phyloP scores from a whole-genome alignment of 2,329 filamentous ascomycete species.

The Fusarium caatingaense region DNA sequence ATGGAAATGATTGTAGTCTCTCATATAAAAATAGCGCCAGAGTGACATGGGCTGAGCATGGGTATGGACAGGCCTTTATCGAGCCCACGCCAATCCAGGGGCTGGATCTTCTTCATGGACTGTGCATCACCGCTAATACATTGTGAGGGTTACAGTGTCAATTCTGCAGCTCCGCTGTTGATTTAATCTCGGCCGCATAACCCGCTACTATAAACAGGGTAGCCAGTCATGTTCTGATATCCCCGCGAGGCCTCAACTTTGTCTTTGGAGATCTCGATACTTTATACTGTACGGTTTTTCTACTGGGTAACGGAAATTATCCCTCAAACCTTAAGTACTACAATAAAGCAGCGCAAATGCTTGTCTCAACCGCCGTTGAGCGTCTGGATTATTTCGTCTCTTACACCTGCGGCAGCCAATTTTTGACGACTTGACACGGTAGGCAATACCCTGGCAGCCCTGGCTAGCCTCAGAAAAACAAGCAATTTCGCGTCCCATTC shows the following conservation, averaged over 20 bases:
- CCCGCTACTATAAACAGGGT: conserved; percentile 41
- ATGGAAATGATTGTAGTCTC: conserved; percentile 21
- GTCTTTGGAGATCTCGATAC: conserved; percentile 3
- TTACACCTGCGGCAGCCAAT: background rate
- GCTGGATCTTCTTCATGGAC: conserved; percentile 9
- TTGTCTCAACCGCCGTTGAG: background rate
- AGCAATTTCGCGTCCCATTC: conserved; percentile 36
- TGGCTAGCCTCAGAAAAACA: conserved; percentile 7
- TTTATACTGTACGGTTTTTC: background rate
- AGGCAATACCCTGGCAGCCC: background rate
- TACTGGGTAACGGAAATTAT: background rate
- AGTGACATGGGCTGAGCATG: conserved; percentile 27
- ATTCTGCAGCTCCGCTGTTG: conserved; percentile 22
- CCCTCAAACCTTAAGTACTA: background rate
- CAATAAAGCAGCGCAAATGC: background rate
- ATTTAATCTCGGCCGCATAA: conserved; percentile 47
- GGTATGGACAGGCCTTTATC: conserved; percentile 42
- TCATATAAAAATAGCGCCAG: conserved; percentile 7
- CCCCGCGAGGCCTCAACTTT: conserved; percentile 6
- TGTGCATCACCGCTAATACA: conserved; percentile 10
- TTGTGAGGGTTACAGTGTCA: conserved; percentile 34
- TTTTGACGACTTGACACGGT: background rate
- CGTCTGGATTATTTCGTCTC: background rate
- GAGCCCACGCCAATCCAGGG: conserved; percentile 43
- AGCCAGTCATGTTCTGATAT: conserved; percentile 36